Evolutionary conservation across 1,139 yeast genomes (phyloP).

Genomic region (Taphrina wiesneri): DNA sequence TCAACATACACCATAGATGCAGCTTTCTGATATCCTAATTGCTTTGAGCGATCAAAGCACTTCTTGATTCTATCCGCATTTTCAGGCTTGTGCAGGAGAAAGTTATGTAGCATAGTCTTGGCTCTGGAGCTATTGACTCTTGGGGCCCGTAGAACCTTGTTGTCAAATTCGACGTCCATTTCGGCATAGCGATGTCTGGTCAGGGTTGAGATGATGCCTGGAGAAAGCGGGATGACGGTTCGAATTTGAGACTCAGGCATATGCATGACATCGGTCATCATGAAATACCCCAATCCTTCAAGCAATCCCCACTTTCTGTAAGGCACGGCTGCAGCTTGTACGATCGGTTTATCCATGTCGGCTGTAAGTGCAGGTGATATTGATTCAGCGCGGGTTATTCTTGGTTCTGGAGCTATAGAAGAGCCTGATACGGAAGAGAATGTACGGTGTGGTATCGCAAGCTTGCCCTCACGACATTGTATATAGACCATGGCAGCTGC

Average conservation of each 20-base stretch:
- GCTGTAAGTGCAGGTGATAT: not conserved
- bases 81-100: not conserved
- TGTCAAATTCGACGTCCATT: not conserved
- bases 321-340: not conserved
- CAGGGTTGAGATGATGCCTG: not conserved
- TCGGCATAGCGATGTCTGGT: not conserved
- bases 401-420: not conserved
- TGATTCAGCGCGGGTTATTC: not conserved
- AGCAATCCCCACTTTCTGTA: not conserved
- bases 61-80: not conserved
- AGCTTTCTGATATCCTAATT: not conserved
- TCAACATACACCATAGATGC: not conserved
- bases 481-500: constrained; percentile 5
- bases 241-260: not conserved
- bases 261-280: not conserved
- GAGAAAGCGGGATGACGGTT: not conserved
- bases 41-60: not conserved
- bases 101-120: not conserved
- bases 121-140: not conserved
- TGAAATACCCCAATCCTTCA: not conserved
- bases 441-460: not conserved
- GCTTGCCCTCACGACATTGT: constrained; percentile 1
- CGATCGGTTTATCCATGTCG: not conserved
- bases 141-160: not conserved
- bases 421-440: not conserved